Evolutionary conservation across 1,139 yeast species (phyloP).

Genomic region (Pichia inconspicua): DNA sequence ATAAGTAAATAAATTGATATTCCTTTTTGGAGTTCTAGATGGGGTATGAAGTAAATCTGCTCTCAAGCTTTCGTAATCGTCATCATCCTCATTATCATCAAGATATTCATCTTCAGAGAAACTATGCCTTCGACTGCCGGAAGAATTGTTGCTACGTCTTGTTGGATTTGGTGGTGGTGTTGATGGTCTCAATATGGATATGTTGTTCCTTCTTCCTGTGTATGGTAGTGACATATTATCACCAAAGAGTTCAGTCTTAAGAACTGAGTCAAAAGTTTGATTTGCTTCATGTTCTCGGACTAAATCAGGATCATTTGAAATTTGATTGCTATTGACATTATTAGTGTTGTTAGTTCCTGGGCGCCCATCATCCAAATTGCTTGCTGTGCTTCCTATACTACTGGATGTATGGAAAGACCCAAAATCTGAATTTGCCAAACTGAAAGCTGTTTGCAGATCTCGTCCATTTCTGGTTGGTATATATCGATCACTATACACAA

Average conservation of each 20-base stretch:
- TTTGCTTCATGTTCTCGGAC: slow-evolving; percentile 78
- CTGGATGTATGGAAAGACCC: slow-evolving; percentile 2
- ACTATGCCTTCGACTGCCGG: not conserved
- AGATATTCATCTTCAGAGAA: slow-evolving; percentile 14
- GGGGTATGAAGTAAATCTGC: slow-evolving; percentile 35
- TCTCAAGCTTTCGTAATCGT: slow-evolving; percentile 17
- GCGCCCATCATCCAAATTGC: not conserved
- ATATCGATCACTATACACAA: slow-evolving; percentile 69
- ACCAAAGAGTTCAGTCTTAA: slow-evolving; percentile 88
- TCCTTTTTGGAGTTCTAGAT: slow-evolving; percentile 32
- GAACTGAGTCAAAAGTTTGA: slow-evolving; percentile 73
- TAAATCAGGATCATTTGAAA: slow-evolving; percentile 56
- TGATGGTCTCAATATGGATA: slow-evolving; percentile 18
- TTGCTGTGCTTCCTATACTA: not conserved
- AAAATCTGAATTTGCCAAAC: slow-evolving; percentile 35
- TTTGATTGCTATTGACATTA: not conserved
- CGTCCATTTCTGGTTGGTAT: slow-evolving; percentile 83
- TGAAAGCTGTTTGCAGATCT: slow-evolving; percentile 82
- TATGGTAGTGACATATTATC: slow-evolving; percentile 38
- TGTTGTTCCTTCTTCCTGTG: slow-evolving; percentile 8
- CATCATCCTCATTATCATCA: slow-evolving; percentile 1
- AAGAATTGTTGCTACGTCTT: not conserved
- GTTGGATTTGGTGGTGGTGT: slow-evolving; percentile 22
- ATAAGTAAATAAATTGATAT: slow-evolving; percentile 57
- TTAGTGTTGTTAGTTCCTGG: not conserved